phyloP scores from a whole-genome alignment of 495 filamentous ascomycete species.

The Bathelium albidoporum region DNA sequence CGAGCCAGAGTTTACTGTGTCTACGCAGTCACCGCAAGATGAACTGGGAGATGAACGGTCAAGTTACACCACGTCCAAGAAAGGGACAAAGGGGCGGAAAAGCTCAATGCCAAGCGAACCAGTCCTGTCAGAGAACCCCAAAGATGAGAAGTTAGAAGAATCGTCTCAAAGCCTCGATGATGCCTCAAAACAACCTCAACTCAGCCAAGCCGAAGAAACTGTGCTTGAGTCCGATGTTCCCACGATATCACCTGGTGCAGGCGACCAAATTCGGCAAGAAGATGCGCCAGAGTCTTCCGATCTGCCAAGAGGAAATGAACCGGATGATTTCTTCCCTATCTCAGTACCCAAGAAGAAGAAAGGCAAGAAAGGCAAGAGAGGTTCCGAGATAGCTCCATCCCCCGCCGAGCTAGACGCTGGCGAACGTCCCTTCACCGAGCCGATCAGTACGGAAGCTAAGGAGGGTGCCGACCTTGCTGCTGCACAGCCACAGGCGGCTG shows the following conservation, averaged over 20 bases:
- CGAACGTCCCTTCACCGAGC: not conserved
- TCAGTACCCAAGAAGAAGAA: conserved; percentile 40
- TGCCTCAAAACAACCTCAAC: conserved; percentile 1
- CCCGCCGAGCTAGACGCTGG: not conserved
- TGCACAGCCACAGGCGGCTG: conserved; percentile 26
- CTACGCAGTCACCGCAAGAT: not conserved
- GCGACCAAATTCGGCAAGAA: not conserved
- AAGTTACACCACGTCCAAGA: not conserved
- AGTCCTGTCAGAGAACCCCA: not conserved
- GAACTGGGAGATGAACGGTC: not conserved
- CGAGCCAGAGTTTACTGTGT: not conserved
- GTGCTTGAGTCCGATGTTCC: not conserved
- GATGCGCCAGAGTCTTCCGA: conserved; percentile 3
- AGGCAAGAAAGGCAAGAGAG: conserved; percentile 28
- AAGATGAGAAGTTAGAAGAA: conserved; percentile 1
- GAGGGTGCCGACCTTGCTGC: not conserved
- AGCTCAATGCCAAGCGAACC: not conserved
- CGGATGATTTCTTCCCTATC: conserved; percentile 27
- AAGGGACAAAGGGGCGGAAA: conserved; percentile 5
- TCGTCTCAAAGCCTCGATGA: conserved; percentile 13
- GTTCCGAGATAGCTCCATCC: not conserved
- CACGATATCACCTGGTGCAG: not conserved
- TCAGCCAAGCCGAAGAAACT: not conserved
- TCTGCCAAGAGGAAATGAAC: conserved; percentile 12
- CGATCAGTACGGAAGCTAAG: not conserved